Evolutionary conservation across 805 yeast genomes (phyloP).

Genomic region (Kluyveromyces dobzhanskii): DNA sequence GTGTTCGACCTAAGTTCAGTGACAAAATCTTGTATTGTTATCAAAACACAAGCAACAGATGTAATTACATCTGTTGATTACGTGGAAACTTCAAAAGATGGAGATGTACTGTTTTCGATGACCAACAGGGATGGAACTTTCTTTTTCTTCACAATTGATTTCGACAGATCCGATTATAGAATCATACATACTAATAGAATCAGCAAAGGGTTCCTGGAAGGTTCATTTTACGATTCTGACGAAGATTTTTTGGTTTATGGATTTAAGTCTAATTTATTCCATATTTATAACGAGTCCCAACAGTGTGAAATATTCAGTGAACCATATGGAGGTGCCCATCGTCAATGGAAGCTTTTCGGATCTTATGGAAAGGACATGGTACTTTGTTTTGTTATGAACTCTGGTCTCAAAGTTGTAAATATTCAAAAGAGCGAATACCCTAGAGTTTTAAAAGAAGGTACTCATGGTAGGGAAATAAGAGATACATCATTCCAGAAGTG

Average conservation of each 20-base stretch:
- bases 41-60: conserved; percentile 54
- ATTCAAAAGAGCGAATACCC: conserved; percentile 22
- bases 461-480: conserved; percentile 90
- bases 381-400: conserved; percentile 53
- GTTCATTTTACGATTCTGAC: conserved; percentile 39
- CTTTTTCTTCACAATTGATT: conserved; percentile 31
- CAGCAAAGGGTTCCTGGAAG: conserved; percentile 76
- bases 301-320: conserved; percentile 64
- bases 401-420: conserved; percentile 36
- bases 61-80: conserved; percentile 50
- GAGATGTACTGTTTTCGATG: conserved; percentile 30
- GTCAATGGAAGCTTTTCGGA: conserved; percentile 62
- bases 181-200: conserved; percentile 51
- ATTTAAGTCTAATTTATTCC: conserved; percentile 71
- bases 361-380: conserved; percentile 26
- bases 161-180: conserved; percentile 14
- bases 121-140: conserved; percentile 66
- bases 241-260: conserved; percentile 62
- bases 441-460: conserved; percentile 44
- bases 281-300: conserved; percentile 72
- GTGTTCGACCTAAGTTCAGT: conserved; percentile 36
- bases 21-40: conserved; percentile 16
- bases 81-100: conserved; percentile 23
- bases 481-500: conserved; percentile 47
- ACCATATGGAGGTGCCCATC: conserved; percentile 85